Conservation (phyloP, 371 early-diverging fungal species). For the Rhizopus sp. region DNA sequence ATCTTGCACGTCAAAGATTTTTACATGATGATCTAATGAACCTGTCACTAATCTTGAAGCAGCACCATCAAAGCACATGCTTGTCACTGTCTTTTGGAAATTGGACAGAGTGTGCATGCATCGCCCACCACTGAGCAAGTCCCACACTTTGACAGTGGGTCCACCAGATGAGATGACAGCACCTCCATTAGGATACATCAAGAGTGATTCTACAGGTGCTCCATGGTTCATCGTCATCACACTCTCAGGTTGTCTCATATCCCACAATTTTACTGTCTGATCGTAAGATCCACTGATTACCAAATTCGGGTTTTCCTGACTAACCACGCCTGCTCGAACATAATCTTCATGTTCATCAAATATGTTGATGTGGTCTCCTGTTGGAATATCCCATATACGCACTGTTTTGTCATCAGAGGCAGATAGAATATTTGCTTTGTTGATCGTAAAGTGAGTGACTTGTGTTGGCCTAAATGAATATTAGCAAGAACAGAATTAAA, state of each 20-base stretch:
- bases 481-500: not conserved
- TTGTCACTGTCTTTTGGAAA: conserved; percentile 95
- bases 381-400: conserved; percentile 91
- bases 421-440: conserved; percentile 81
- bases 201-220: conserved; percentile 85
- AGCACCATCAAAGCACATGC: conserved; percentile 78
- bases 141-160: conserved; percentile 85
- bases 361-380: conserved; percentile 68
- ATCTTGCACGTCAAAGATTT: conserved; percentile 84
- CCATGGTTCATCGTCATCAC: conserved; percentile 83
- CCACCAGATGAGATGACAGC: conserved; percentile 83
- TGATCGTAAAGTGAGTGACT: conserved; percentile 76
- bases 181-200: conserved; percentile 84
- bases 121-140: conserved; percentile 83
- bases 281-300: conserved; percentile 93
- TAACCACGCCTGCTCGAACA: conserved; percentile 77
- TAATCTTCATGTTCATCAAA: conserved; percentile 92
- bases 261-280: conserved; percentile 92
- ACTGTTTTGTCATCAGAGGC: conserved; percentile 92
- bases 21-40: conserved; percentile 94
- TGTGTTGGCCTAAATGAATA: conserved; percentile 72
- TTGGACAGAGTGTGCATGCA: conserved; percentile 75
- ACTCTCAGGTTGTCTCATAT: conserved; percentile 75
- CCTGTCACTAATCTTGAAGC: conserved; percentile 83
- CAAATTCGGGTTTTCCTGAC: conserved; percentile 77